These are phyloP conservation scores for Pythium plurisporium DNA, from an alignment of 352 stramenopile species.

Conservation along the genomic window DNA sequence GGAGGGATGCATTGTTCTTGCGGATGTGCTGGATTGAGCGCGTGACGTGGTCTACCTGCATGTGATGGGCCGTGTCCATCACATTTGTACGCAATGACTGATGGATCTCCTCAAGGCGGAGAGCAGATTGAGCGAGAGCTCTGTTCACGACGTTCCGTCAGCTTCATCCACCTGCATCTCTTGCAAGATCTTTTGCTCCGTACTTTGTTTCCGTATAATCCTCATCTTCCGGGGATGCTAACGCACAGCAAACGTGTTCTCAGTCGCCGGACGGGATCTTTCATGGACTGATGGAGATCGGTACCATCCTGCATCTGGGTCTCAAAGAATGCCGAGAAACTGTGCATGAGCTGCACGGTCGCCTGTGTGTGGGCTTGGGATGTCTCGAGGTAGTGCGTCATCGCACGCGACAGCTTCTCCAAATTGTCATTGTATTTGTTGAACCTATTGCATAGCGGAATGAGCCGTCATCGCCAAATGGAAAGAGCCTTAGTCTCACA, in stretches of 20 bases:
- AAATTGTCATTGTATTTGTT: conserved; percentile 36
- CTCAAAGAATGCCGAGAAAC: conserved; percentile 33
- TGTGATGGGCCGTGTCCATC: conserved; percentile 27
- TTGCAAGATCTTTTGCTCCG: neutral
- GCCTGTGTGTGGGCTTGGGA: conserved; percentile 26
- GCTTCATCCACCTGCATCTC: neutral
- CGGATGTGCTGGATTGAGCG: conserved; percentile 28
- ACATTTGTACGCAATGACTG: conserved; percentile 29
- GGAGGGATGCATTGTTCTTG: conserved; percentile 23
- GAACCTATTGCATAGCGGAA: conserved; percentile 14
- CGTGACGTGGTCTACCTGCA: conserved; percentile 27
- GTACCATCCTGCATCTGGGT: conserved; percentile 29
- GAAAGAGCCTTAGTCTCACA: neutral
- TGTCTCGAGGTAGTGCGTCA: conserved; percentile 31
- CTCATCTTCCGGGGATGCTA: conserved; percentile 20
- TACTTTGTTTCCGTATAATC: conserved; percentile 24
- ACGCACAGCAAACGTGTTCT: neutral
- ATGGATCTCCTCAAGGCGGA: conserved; percentile 31
- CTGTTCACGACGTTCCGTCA: conserved; percentile 5
- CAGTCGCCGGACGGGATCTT: too few species aligned
- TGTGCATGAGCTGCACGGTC: conserved; percentile 28
- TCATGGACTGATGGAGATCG: too few species aligned
- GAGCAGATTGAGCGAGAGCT: conserved; percentile 28
- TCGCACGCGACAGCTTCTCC: conserved; percentile 26
- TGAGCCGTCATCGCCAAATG: too few species aligned